Conservation (phyloP, 371 early-diverging fungal genomes). For the Mucor circinelloides region DNA sequence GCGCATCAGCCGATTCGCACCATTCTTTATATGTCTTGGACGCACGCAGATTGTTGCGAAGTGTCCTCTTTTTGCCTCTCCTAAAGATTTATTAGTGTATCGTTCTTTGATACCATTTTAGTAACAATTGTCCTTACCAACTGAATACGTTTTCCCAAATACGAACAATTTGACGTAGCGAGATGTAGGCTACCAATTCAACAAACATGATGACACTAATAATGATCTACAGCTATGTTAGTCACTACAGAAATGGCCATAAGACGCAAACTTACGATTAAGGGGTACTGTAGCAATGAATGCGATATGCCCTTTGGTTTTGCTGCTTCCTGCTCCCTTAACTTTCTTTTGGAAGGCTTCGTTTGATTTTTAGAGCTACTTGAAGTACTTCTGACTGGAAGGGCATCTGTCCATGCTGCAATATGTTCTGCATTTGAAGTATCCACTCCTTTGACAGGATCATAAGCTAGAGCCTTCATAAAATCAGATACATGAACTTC, state of each 20-base stretch:
- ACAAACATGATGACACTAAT: conserved; percentile 65
- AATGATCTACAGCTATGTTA: conserved; percentile 57
- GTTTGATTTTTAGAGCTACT: conserved; percentile 16
- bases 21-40: conserved; percentile 71
- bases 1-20: conserved; percentile 65
- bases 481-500: conserved; percentile 57
- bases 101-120: background rate
- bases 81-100: conserved; percentile 25
- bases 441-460: conserved; percentile 18
- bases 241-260: no score
- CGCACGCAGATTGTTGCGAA: conserved; percentile 54
- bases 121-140: conserved; percentile 48
- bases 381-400: conserved; percentile 30
- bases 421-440: conserved; percentile 44
- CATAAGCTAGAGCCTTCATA: conserved; percentile 47
- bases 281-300: conserved; percentile 60
- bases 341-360: conserved; percentile 29
- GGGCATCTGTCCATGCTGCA: conserved; percentile 51
- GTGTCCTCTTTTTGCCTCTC: conserved; percentile 57
- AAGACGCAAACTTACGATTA: conserved; percentile 65
- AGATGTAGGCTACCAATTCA: conserved; percentile 70
- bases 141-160: conserved; percentile 73
- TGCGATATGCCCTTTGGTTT: conserved; percentile 53
- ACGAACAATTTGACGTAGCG: conserved; percentile 72
- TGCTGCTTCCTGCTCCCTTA: conserved; percentile 32